These are phyloP conservation scores for Geosmithia morbida DNA, from an alignment of 2,329 filamentous ascomycete species.

Conservation along the genomic window DNA sequence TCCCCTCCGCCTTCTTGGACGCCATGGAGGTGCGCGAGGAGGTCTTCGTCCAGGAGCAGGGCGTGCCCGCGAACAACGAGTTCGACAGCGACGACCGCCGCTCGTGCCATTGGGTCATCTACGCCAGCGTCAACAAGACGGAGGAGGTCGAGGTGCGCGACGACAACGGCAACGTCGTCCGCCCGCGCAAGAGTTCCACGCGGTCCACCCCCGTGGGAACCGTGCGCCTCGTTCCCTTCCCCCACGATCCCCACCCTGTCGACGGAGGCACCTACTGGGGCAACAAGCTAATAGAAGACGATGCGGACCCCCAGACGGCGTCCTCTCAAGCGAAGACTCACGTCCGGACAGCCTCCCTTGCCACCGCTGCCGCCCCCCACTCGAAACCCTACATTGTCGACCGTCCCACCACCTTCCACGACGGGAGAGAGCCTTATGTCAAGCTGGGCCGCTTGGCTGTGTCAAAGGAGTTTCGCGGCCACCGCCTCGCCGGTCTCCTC, in stretches of 20 bases:
- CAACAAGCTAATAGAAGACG: not conserved
- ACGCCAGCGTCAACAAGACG: conserved; percentile 44
- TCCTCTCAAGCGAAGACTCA: not conserved
- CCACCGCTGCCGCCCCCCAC: not conserved
- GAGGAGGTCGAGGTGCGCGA: conserved; percentile 27
- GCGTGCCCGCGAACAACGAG: conserved; percentile 50
- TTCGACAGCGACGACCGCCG: conserved; percentile 68
- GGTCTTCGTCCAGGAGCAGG: conserved; percentile 48
- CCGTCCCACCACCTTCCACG: conserved; percentile 34
- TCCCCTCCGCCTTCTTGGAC: conserved; percentile 44
- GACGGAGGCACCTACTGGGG: conserved; percentile 31
- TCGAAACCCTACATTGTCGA: conserved; percentile 16
- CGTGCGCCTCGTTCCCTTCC: conserved; percentile 69
- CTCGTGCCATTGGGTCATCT: conserved; percentile 80
- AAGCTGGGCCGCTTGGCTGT: conserved; percentile 73
- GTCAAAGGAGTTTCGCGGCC: conserved; percentile 46
- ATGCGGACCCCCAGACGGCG: too few species aligned
- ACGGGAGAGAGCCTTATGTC: conserved; percentile 60
- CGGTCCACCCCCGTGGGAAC: conserved; percentile 48
- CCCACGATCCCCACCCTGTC: conserved; percentile 51
- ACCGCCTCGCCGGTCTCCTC: conserved; percentile 49
- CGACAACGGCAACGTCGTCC: conserved; percentile 22
- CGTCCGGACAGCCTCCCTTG: not conserved
- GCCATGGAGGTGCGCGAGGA: conserved; percentile 46
- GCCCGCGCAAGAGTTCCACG: conserved; percentile 28